Evolutionary conservation across 2,329 filamentous ascomycete species (phyloP), one percentile per base, ranked within the genome.

Genomic region (Beauveria scarabaeidicola): DNA sequence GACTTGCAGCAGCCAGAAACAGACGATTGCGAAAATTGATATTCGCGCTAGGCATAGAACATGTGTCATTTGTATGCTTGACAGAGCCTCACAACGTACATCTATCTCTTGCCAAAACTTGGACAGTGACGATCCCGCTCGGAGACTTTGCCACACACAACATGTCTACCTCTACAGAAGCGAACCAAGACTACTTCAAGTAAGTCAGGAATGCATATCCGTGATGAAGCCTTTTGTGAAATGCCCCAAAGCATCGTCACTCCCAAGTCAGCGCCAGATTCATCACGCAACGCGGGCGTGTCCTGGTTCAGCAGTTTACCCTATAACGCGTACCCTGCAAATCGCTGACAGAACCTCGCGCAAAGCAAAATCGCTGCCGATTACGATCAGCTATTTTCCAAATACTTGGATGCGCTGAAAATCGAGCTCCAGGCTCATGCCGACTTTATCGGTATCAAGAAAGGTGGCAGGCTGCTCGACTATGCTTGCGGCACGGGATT

Each of bases 401-500:
- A 80, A 65, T 76, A 79, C 13, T 75, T 83, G 51, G 70, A 74
- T 40, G 75, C 77, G 64, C 73, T 90, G n/a, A 77, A 81, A 23
- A 70, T 77, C 8, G 77, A 82, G 64, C 76, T 89, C 15, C 75
- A 77, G 62, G 70, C 70, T 4, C 77, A 78, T 36, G 75, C 81
- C 6, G 75, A 79, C 56, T 89, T 88, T 75, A 81, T 90, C 60
- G 85, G 83, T 46, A 79, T 83, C 36, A 65, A 65, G 46, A 56
- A 74, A 65, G 66, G 67, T 66, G 59, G 75, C 84, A 79, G 80
- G 50, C 72, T 90, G 21, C 75, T 91, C 2, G 89, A 92, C 69
- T 92, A 91, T 71, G 89, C 89, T 17, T 91, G 88, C 68, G 89
- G 89, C 9, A 86, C 86, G 6, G 87, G 87, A 2, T 72, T 83